Base-by-base conservation (phyloP, 495 filamentous ascomycete genomes). In the Penicillium silybi region DNA sequence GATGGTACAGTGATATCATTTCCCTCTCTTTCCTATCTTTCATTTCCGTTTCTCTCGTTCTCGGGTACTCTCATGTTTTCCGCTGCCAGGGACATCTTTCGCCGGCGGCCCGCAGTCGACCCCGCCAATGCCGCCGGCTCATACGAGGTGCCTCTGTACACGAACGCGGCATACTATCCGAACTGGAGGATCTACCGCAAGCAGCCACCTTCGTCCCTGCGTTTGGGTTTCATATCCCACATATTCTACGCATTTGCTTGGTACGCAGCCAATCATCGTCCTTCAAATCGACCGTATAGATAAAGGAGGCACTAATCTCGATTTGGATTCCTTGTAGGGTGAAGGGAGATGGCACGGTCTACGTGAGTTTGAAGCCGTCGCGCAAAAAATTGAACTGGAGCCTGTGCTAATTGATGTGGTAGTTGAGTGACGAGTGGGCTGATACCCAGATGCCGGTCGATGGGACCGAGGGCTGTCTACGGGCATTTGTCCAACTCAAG, bases 211-310 rank as follows among this genome's bases (percentile, higher is more conserved):
- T 89, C 86, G 0, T 83, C 83, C 15, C 69, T 96, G 52, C 85
- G 89, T 66, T 78, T 85, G 60, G 79, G 76, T 26, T 76, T 80
- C 50, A 73, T 87, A 37, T 85, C 88, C 47, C 88, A 92, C 61
- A 81, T 95, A 35, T 95, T 92, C 63, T 96, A 96, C 66, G 88
- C 90, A 44, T 95, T 91, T 80, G 89, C 89, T 58, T 79, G 79
- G 82, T 84, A 70, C 59, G 43, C 60, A 60, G 34, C 50, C 53
- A 61, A 64, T 60, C 55, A 60, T 44, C 38, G 29, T 10, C 40
- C 38, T 17, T 44, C 25, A 39, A 25, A 53, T 39, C 37, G 2
- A 43, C 45, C 35, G 41, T 54, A 50, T 52, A 63, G 48, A 57
- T 61, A 59, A 57, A 57, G 52, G 47, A 63, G 54, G 58, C 58